phyloP scores from a whole-genome alignment of 2,329 filamentous ascomycete species.

The Tolypocladium amazonense region DNA sequence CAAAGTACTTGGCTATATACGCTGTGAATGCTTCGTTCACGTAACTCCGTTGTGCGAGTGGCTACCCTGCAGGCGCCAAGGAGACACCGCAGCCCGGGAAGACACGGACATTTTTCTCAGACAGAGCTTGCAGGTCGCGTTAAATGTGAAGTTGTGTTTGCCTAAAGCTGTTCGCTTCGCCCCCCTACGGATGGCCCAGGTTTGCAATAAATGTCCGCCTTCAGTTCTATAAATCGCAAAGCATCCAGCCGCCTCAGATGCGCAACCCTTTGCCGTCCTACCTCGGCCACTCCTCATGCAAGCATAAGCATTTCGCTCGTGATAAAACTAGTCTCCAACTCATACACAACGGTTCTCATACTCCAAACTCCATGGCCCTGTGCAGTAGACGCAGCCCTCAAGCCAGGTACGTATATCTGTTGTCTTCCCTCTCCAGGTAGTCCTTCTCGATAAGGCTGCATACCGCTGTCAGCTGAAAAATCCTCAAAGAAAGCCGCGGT shows the following conservation, averaged over 20 bases:
- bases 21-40: no score
- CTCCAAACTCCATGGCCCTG: background rate
- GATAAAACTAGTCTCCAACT: background rate
- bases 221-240: background rate
- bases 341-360: background rate
- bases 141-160: no score
- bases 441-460: conserved; percentile 80
- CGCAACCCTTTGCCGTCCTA: background rate
- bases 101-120: no score
- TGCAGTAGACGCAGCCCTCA: background rate
- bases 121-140: no score
- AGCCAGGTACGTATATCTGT: conserved; percentile 60
- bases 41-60: no score
- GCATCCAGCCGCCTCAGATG: background rate
- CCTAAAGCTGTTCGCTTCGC: no score
- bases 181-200: no score
- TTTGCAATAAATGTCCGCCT: no score
- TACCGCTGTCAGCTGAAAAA: background rate
- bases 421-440: conserved; percentile 74
- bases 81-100: no score
- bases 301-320: background rate
- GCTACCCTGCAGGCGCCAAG: no score
- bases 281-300: background rate
- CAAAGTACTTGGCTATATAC: background rate
- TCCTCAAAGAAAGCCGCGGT: no score